Evolutionary conservation across 768 basidiomycete genomes (phyloP), one percentile per base, ranked within the genome.

Genomic region (Chlorophyllum brunneum): DNA sequence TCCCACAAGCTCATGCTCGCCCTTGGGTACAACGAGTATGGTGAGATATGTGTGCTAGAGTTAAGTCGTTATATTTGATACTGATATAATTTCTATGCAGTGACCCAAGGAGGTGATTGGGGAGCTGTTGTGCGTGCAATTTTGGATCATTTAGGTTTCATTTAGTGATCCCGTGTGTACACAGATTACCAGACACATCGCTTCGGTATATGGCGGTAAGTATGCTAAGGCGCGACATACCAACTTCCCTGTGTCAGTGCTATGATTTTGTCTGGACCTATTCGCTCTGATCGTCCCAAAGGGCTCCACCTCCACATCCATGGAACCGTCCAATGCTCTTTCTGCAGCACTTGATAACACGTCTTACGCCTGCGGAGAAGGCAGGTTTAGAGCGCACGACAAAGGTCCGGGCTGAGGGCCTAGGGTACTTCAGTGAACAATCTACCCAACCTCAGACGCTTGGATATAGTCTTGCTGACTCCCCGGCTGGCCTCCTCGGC

Each of bases 401-500:
- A 33, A 65, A 62, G 62, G 73, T 67, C 57, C 24, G 52, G 7
- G 56, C 48, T 1, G 58, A 64, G 27, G 64, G 70, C 5, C 38
- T 36, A 0, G 79, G 75, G 6, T 80, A 80, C 57, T 65, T 61
- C 44, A 10, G 42, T 5, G 55, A 67, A 42, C 79, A 79, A 54
- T 61, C 70, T 0, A 80, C 78, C 0, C 68, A 73, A 51, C 79
- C 79, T 0, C 79, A 80, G 57, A 80, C 79, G 0, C 58, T 80
- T 4, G 81, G 78, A 0, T 84, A 84, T 56, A 55, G 67, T 9
- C 64, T 85, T 2, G 66, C 77, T 0, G 83, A 85, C 56, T 83
- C 81, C 6, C 83, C 83, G 7, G 72, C 71, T 4, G 83, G 79
- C 1, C 55, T 80, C 18, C 67, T 80, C 9, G 75, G 70, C 1